Evolutionary conservation across 345 rosid species (phyloP).

Genomic region (Carallia pectinifolia): DNA sequence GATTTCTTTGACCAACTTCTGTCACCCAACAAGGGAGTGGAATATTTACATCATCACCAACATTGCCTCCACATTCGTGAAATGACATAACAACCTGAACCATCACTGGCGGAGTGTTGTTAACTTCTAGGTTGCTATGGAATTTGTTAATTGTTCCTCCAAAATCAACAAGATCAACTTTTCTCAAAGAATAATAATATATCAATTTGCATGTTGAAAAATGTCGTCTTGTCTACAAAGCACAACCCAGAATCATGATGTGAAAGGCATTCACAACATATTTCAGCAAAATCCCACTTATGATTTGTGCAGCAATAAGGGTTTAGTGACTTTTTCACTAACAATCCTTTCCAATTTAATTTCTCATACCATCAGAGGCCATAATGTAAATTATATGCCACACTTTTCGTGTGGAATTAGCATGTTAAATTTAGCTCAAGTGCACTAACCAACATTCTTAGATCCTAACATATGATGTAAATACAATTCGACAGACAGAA

Average conservation of each 20-base stretch:
- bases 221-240: not conserved
- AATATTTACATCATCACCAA: slow-evolving; percentile 95
- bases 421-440: too few species aligned
- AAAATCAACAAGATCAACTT: not conserved
- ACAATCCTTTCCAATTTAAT: not conserved
- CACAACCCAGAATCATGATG: not conserved
- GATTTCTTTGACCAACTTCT: slow-evolving; percentile 84
- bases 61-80: slow-evolving; percentile 98
- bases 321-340: not conserved
- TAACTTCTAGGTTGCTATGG: not conserved
- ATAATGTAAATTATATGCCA: too few species aligned
- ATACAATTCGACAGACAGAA: too few species aligned
- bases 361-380: too few species aligned
- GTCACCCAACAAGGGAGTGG: slow-evolving; percentile 98
- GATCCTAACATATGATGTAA: too few species aligned
- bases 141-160: not conserved
- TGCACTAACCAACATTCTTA: too few species aligned
- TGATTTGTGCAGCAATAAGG: not conserved
- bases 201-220: not conserved
- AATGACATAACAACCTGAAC: slow-evolving; percentile 91
- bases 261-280: not conserved
- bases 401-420: too few species aligned
- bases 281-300: not conserved
- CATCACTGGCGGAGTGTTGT: not conserved
- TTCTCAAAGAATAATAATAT: not conserved